Base-by-base conservation (phyloP, 1,284 basidiomycete species). In the Malassezia furfur region DNA sequence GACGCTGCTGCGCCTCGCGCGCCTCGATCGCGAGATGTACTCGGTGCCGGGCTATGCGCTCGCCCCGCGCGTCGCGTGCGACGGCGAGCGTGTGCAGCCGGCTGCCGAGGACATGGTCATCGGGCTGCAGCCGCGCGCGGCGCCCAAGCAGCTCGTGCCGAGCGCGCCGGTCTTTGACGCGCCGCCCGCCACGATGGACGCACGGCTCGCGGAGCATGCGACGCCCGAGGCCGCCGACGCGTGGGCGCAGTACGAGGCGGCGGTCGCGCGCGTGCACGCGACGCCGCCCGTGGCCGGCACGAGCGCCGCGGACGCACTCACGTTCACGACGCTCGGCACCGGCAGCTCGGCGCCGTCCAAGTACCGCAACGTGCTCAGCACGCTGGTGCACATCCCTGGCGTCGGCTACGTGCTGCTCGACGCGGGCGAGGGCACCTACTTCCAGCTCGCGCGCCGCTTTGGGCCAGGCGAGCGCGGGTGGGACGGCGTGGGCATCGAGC, bases 381-480 rank as follows among this genome's bases (percentile, higher is more conserved):
- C 70, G 25, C 58, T 74, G 12, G 58, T 72, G 17, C 60, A 70
- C 32, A 56, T 67, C 6, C 70, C 68, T 7, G 51, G 46, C 10
- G 57, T 55, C 2, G 68, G 67, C 21, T 68, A 60, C 56, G 60
- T 96, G 25, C 77, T 96, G n/a, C 80, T 96, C 3, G 93, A 96
- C 65, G 82, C 81, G 1, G 91, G 91, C 0, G 91, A 96, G 75
- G 88, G 88, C 0, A 91, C 91, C 0, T 86, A 85, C 78, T 91
- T 90, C 1, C 90, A 96, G 70, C 79, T 96, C 8, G 79, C 80
- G 4, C 81, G 93, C 10, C 81, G 84, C 46, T 93, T 85, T 64
- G 90, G 90, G 0, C 38, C 40, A 11, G 55, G 50, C 1, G 30
- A 21, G 9, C 35, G 31, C 25, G 57, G 52, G 12, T 57, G 55